Base-by-base conservation (phyloP, 202 grass and related monocot species). In the Zizania palustris region DNA sequence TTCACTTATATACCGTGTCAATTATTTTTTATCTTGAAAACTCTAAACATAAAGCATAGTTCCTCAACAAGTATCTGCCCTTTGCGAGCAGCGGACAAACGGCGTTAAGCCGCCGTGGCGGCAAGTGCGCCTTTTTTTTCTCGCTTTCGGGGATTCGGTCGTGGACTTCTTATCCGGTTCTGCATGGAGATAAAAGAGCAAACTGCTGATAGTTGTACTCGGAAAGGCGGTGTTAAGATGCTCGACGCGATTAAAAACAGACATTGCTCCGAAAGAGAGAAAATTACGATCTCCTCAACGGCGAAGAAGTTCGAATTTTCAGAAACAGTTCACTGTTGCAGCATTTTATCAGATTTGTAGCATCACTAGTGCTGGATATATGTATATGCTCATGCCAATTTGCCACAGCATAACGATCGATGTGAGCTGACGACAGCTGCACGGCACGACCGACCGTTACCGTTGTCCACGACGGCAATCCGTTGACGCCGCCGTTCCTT, bases 91-190 rank as follows among this genome's bases (percentile, higher is more conserved):
- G 41, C 56, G 22, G 18, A 20, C 54, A 7, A 28, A 28, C 28
- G 28, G 1, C 28, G 28, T 28, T 28, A 28, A 0, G 1, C 28
- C 28, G 28, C 28, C 28, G 28, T 28, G 28, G 28, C 28, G 28
- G 28, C 28, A 38, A 33, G 28, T n/a, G 15, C 39, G 5, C 11
- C 11, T 6, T 6, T 59, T 4, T 5, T 11, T 28, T 28, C 2
- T 28, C 28, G 0, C 72, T 83, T 83, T 83, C 65, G 63, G 54
- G 0, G 64, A 75, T 83, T 83, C 65, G 63, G 54, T 55, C 34
- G 12, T n/a, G 41, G 51, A 66, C 45, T 65, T 65, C 68, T 19
- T 64, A 74, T 74, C 79, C 60, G 14, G 16, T 46, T 45, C 4
- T 11, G 21, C 20, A 38, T 40, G 45, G 63, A 51, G 50, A 70